A percentile compares a stretch with the other conserved stretches of the same genome.
These are phyloP conservation scores for Rhamnella rubrinervis DNA, from an alignment of 331 rosid species.

Conservation along the genomic window DNA sequence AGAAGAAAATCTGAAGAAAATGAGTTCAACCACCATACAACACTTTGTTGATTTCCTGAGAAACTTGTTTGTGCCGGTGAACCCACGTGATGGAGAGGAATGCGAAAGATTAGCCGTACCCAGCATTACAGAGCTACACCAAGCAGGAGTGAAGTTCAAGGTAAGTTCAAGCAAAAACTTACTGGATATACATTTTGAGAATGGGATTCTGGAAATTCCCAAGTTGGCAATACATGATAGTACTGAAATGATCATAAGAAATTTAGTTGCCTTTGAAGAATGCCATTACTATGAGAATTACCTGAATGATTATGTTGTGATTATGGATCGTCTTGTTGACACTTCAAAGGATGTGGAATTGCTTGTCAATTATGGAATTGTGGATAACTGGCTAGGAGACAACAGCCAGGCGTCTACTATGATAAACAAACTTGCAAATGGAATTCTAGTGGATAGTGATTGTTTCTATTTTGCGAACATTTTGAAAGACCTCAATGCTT, in stretches of 20 bases:
- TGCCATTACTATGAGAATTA: background rate
- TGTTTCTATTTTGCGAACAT: background rate
- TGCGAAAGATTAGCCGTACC: slow-evolving; percentile 16
- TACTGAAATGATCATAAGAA: background rate
- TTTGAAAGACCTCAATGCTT: background rate
- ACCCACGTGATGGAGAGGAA: background rate
- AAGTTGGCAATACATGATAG: background rate
- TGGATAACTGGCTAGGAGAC: background rate
- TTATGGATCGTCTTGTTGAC: background rate
- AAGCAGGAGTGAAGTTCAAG: slow-evolving; percentile 20
- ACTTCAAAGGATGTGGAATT: slow-evolving; percentile 2
- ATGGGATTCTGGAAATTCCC: slow-evolving; percentile 21
- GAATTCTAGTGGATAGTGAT: accelerated
- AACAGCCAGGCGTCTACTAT: background rate
- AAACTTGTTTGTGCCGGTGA: background rate
- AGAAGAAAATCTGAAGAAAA: background rate
- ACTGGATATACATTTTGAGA: slow-evolving; percentile 7
- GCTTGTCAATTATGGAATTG: background rate
- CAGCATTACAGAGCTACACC: slow-evolving; percentile 11
- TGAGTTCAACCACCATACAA: background rate
- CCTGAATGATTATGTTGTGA: slow-evolving; percentile 10
- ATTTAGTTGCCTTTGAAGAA: slow-evolving; percentile 3
- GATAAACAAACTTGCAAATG: background rate
- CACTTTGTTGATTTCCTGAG: slow-evolving; percentile 15
- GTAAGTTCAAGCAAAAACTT: background rate